phyloP scores from a whole-genome alignment of 805 yeast species.

The Lipomyces sp. region DNA sequence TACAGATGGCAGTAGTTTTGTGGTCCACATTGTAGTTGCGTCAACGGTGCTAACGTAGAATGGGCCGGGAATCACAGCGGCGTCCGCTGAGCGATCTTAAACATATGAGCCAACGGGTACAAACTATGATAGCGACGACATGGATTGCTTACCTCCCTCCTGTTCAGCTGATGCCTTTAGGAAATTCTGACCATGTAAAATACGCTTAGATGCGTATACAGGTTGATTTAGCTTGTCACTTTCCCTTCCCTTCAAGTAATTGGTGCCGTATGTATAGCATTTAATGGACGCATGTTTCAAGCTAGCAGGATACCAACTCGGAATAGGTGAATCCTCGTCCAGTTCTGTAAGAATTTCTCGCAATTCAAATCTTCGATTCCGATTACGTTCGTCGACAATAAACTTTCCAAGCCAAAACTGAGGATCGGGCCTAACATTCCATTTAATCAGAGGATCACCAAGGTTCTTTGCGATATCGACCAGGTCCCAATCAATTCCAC shows the following conservation, averaged over 20 bases:
- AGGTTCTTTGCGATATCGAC: constrained; percentile 1
- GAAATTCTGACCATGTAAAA: constrained; percentile 16
- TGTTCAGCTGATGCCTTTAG: constrained; percentile 11
- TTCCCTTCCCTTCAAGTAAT: background rate
- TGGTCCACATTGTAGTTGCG: constrained; percentile 7
- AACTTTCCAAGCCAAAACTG: constrained; percentile 7
- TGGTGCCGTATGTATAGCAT: constrained; percentile 4
- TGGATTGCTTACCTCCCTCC: constrained; percentile 5
- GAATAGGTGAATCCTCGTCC: constrained; percentile 8
- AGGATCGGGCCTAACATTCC: constrained; percentile 4
- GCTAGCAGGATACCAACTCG: constrained; percentile 4
- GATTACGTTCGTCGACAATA: constrained; percentile 9
- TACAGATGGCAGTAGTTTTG: constrained; percentile 14
- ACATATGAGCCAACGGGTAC: background rate
- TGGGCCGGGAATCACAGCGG: constrained; percentile 9
- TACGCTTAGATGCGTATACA: constrained; percentile 9
- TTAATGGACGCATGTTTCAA: constrained; percentile 3
- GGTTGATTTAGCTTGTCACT: background rate
- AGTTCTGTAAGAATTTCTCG: background rate
- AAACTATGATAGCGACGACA: background rate
- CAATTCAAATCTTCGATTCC: constrained; percentile 15
- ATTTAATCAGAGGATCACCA: background rate
- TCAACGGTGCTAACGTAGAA: constrained; percentile 15
- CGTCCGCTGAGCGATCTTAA: constrained; percentile 11
- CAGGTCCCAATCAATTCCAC: constrained; percentile 10